These are phyloP conservation scores for Carex cristatella DNA, from an alignment of 176 grass and related monocot species.

Conservation along the genomic window DNA sequence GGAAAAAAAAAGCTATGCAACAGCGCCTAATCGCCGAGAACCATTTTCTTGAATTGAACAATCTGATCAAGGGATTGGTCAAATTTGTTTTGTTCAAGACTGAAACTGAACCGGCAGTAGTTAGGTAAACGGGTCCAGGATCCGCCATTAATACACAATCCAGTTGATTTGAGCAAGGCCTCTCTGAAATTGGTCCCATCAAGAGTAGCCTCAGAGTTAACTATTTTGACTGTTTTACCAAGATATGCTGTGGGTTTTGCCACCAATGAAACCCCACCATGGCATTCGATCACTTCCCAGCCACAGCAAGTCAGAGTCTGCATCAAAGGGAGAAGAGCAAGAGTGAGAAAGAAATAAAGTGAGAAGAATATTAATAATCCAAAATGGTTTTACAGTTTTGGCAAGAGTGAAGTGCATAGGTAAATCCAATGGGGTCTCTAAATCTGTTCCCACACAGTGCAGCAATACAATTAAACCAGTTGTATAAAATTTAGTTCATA, in stretches of 20 bases:
- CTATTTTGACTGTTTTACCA: constrained; percentile 48
- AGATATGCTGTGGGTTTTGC: constrained; percentile 65
- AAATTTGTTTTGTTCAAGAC: constrained; percentile 57
- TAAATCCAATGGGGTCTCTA: neutral
- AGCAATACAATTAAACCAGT: neutral
- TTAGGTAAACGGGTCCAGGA: constrained; percentile 60
- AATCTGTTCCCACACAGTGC: neutral
- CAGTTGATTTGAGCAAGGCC: constrained; percentile 60
- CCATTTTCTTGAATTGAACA: constrained; percentile 49
- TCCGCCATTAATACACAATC: constrained; percentile 83
- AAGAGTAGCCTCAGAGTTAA: constrained; percentile 43
- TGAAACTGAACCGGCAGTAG: constrained; percentile 82
- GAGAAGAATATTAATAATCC: neutral
- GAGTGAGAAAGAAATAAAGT: neutral
- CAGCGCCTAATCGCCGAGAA: constrained; percentile 31
- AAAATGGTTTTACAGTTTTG: neutral
- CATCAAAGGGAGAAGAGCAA: neutral
- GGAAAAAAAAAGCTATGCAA: neutral
- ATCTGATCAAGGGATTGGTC: constrained; percentile 53
- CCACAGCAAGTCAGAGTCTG: constrained; percentile 72
- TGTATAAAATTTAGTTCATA: neutral
- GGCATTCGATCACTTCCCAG: constrained; percentile 43
- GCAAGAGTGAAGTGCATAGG: neutral
- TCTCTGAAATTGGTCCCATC: constrained; percentile 59
- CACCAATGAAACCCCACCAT: constrained; percentile 69